phyloP scores from a whole-genome alignment of 106 monocot species.

The Platanthera zijinensis region DNA sequence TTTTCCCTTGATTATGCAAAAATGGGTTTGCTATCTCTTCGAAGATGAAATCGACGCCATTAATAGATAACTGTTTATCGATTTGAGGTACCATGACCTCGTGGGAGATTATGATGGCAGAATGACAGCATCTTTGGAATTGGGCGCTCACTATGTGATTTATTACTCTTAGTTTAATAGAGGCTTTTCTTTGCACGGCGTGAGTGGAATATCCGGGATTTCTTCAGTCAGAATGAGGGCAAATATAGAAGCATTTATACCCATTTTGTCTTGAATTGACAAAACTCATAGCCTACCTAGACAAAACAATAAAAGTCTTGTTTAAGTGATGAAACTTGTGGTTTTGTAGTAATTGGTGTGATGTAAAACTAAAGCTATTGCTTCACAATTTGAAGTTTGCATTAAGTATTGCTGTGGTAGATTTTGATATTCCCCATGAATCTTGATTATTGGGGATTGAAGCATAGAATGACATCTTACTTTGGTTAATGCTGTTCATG shows the following conservation, averaged over 20 bases:
- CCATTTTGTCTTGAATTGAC: neutral
- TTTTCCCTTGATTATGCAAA: neutral
- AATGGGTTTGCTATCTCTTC: neutral
- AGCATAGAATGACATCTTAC: neutral
- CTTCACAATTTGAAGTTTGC: neutral
- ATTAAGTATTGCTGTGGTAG: neutral
- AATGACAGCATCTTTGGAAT: constrained; percentile 2
- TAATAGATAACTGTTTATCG: neutral
- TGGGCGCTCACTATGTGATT: neutral
- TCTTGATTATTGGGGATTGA: neutral
- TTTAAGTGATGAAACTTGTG: neutral
- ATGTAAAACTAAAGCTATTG: neutral
- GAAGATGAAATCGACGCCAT: neutral
- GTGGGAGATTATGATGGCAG: neutral
- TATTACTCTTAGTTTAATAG: neutral
- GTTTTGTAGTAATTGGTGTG: neutral
- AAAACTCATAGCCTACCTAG: neutral
- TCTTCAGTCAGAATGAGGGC: neutral
- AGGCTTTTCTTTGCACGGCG: neutral
- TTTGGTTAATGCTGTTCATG: neutral
- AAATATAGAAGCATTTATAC: neutral
- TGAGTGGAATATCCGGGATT: constrained; percentile 3
- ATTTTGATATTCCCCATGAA: neutral
- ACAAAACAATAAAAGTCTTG: neutral
- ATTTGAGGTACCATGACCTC: neutral